These are phyloP conservation scores for Mycena vulgaris DNA, from an alignment of 768 basidiomycete genomes.

Conservation along the genomic window DNA sequence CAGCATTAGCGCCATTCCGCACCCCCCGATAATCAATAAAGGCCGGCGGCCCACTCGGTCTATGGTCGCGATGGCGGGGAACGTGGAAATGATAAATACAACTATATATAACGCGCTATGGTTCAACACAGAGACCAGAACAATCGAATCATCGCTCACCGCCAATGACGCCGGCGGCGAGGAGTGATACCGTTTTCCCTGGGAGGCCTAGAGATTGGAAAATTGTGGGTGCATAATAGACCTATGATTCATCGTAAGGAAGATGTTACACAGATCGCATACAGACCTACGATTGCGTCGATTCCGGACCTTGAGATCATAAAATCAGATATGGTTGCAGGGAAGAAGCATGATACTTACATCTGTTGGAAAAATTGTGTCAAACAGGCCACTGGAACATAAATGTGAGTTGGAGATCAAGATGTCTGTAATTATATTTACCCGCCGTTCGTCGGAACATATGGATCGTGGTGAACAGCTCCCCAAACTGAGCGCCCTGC, in stretches of 20 bases:
- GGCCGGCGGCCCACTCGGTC: conserved; percentile 58
- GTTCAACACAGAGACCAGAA: background rate
- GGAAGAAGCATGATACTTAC: conserved; percentile 10
- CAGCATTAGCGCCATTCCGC: conserved; percentile 47
- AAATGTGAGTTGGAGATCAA: background rate
- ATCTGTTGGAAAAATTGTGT: conserved; percentile 43
- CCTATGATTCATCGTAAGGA: conserved; percentile 4
- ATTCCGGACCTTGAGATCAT: conserved; percentile 42
- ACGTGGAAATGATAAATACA: conserved; percentile 31
- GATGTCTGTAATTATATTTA: background rate
- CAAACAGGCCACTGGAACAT: conserved; percentile 39
- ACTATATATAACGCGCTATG: conserved; percentile 7
- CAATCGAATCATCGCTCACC: conserved; percentile 35
- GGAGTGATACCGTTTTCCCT: conserved; percentile 55
- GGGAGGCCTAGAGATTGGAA: conserved; percentile 59
- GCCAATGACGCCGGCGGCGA: conserved; percentile 60
- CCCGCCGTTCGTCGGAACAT: conserved; percentile 43
- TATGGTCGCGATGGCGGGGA: conserved; percentile 38
- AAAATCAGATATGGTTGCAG: background rate
- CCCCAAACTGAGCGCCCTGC: conserved; percentile 38
- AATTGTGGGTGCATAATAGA: conserved; percentile 47
- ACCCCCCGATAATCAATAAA: conserved; percentile 55
- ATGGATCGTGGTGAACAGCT: conserved; percentile 39
- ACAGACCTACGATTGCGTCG: conserved; percentile 38
- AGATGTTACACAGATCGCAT: conserved; percentile 23